These are phyloP conservation scores for Neopestalotiopsis sp. DNA, from an alignment of 2,329 filamentous ascomycete genomes.

Conservation along the genomic window DNA sequence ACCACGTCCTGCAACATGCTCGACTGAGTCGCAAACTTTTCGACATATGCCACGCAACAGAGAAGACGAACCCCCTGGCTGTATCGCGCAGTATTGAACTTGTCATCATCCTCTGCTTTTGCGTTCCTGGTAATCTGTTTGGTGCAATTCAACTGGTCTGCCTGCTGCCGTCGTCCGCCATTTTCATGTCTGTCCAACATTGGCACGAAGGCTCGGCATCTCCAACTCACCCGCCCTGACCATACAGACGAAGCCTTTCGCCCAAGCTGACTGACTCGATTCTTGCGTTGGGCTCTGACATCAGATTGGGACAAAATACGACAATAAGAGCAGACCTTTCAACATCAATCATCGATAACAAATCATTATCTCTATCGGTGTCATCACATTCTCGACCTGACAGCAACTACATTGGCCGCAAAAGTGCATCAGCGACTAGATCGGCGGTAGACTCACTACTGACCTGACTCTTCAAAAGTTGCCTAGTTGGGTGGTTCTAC, in stretches of 20 bases:
- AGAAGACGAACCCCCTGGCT: not conserved
- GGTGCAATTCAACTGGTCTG: not conserved
- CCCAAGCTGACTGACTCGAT: not conserved
- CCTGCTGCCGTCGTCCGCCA: not conserved
- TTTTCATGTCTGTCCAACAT: constrained; percentile 6
- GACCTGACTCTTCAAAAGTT: too few species aligned
- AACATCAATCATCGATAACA: not conserved
- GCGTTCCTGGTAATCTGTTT: not conserved
- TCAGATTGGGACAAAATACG: not conserved
- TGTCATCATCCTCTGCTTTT: not conserved
- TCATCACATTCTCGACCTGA: not conserved
- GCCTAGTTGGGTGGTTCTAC: too few species aligned
- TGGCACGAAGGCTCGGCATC: constrained; percentile 10
- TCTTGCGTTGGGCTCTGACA: not conserved
- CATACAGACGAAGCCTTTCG: not conserved
- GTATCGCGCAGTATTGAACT: not conserved
- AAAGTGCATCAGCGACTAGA: not conserved
- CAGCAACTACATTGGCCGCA: not conserved
- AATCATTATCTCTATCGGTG: not conserved
- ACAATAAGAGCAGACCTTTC: not conserved
- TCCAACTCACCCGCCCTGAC: constrained; percentile 7
- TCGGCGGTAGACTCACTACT: not conserved
- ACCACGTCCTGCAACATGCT: not conserved
- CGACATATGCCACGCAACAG: not conserved
- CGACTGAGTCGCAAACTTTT: not conserved